Evolutionary conservation across 176 grass and related monocot species (phyloP).

Genomic region (Ampelocalamus luodianensis): DNA sequence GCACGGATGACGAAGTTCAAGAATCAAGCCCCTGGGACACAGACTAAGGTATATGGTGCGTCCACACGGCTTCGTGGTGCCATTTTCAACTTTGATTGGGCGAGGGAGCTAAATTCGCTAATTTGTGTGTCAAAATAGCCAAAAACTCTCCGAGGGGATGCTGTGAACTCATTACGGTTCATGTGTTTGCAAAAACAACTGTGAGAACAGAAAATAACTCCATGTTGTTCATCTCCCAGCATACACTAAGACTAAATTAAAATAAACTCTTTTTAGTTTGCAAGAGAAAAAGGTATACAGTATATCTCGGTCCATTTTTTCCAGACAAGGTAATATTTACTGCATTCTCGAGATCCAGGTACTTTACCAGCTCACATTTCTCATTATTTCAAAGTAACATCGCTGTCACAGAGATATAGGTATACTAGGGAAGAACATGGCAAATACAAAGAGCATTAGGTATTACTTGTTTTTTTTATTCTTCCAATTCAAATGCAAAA

Average conservation of each 20-base stretch:
- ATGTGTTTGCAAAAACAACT: constrained; percentile 13
- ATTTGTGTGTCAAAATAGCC: too few species aligned
- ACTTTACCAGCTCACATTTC: constrained; percentile 28
- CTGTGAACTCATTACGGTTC: not conserved
- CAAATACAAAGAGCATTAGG: constrained; percentile 23
- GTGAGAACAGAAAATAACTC: constrained; percentile 37
- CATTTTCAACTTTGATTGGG: too few species aligned
- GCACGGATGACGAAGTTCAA: too few species aligned
- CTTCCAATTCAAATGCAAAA: constrained; percentile 23
- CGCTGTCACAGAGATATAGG: constrained; percentile 12
- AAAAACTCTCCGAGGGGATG: not conserved
- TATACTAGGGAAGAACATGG: constrained; percentile 26
- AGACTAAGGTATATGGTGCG: too few species aligned
- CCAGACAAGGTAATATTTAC: constrained; percentile 20
- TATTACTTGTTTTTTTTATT: constrained; percentile 33
- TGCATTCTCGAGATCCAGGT: not conserved
- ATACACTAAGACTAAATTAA: not conserved
- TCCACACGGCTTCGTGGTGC: too few species aligned
- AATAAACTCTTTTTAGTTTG: not conserved
- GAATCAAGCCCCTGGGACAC: too few species aligned
- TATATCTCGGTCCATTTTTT: not conserved
- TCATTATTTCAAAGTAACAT: constrained; percentile 12
- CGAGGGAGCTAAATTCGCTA: too few species aligned
- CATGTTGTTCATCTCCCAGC: not conserved
- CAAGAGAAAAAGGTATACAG: not conserved